Conservation (phyloP, 306 rosid genomes). For the Prinsepia uniflora region DNA sequence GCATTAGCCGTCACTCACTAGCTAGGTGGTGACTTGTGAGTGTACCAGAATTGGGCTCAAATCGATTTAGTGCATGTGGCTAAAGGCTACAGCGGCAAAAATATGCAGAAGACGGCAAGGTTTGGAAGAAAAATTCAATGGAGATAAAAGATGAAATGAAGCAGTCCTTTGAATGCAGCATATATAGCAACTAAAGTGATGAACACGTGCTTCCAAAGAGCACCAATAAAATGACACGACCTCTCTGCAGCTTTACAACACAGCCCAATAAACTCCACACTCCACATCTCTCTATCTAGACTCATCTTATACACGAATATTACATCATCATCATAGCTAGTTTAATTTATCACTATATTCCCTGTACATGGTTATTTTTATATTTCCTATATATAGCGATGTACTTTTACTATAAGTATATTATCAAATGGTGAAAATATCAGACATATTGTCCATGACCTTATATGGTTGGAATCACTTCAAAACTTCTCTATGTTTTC, state of each 20-base stretch:
- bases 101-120: conserved; percentile 10
- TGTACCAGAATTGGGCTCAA: neutral
- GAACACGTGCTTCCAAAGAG: conserved; percentile 11
- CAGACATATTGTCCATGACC: too few species aligned
- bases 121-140: neutral
- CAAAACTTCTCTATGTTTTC: neutral
- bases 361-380: too few species aligned
- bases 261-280: neutral
- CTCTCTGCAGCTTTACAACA: neutral
- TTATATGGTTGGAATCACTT: too few species aligned
- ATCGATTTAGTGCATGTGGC: conserved; percentile 21
- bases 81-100: neutral
- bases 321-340: too few species aligned
- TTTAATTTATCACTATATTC: too few species aligned
- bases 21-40: too few species aligned
- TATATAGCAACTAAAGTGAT: neutral
- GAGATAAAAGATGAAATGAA: neutral
- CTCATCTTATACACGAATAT: too few species aligned
- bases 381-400: too few species aligned
- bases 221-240: neutral
- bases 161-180: conserved; percentile 4
- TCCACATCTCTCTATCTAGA: neutral
- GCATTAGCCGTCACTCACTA: conserved; percentile 16
- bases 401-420: too few species aligned
- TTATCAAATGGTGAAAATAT: too few species aligned